Percentiles rank a stretch among this genome's conserved stretches.
These are phyloP conservation scores for Cardamine chenopodiifolia DNA, from an alignment of 345 rosid genomes.

Conservation along the genomic window DNA sequence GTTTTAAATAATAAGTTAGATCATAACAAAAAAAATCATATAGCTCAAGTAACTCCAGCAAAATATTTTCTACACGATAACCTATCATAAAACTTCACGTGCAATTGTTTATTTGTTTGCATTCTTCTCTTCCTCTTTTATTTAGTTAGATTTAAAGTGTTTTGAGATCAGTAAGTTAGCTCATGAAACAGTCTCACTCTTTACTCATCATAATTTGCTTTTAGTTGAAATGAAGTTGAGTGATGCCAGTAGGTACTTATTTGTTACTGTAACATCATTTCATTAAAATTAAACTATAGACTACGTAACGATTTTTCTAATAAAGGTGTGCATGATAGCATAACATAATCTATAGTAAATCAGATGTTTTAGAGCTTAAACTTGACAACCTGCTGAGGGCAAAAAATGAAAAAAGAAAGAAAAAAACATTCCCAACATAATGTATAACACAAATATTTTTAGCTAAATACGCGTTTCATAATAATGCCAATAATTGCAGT, in stretches of 20 bases:
- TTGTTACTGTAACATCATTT: neutral
- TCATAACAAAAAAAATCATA: neutral
- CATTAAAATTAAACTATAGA: neutral
- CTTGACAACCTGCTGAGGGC: neutral
- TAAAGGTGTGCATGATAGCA: neutral
- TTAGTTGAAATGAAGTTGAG: neutral
- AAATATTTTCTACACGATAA: too few species aligned
- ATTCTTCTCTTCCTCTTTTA: neutral
- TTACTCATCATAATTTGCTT: neutral
- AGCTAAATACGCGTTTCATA: neutral
- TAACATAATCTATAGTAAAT: neutral
- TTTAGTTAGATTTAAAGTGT: neutral
- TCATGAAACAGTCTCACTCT: neutral
- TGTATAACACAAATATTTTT: neutral
- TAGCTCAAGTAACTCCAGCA: neutral
- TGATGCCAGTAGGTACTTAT: neutral
- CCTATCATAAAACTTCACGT: neutral
- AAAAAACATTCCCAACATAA: neutral
- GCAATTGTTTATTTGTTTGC: neutral
- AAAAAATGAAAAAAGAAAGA: neutral
- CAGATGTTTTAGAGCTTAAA: neutral
- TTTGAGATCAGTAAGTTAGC: neutral
- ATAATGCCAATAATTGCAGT: constrained; percentile 30
- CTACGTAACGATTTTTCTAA: neutral
- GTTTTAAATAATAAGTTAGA: too few species aligned